Evolutionary conservation across 2,329 filamentous ascomycete species (phyloP).

Genomic region (Coniochaeta sp.): DNA sequence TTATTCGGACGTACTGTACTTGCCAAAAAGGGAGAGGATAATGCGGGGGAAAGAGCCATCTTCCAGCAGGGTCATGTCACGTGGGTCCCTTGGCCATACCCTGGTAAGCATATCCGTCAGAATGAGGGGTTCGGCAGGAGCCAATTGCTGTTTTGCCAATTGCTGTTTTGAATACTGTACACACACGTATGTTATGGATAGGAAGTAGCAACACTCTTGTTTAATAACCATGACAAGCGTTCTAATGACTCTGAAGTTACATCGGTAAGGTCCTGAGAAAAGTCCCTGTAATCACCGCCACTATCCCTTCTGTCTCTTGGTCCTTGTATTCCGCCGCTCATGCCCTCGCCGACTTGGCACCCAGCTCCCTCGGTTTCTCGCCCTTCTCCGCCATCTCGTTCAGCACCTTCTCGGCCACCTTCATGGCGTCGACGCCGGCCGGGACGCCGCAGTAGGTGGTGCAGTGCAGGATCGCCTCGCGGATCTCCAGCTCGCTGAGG

Average conservation of each 20-base stretch:
- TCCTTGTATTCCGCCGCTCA: not conserved
- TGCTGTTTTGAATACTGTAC: too few relatives aligned
- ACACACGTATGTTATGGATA: too few relatives aligned
- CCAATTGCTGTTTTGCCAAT: too few relatives aligned
- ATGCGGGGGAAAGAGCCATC: not conserved
- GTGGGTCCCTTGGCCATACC: not conserved
- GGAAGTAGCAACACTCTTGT: too few relatives aligned
- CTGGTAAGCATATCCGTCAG: not conserved
- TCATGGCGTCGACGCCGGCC: slow-evolving; percentile 32
- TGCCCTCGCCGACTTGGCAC: slow-evolving; percentile 12
- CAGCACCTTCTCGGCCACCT: slow-evolving; percentile 21
- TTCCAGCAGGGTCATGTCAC: not conserved
- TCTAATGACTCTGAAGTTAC: too few relatives aligned
- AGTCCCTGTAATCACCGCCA: too few relatives aligned
- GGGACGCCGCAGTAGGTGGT: slow-evolving; percentile 36
- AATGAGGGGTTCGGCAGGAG: too few relatives aligned
- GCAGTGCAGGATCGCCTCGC: slow-evolving; percentile 46
- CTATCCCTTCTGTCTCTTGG: not conserved
- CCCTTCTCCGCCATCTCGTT: slow-evolving; percentile 23
- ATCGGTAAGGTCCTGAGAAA: too few relatives aligned
- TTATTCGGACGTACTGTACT: too few relatives aligned
- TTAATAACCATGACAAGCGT: too few relatives aligned
- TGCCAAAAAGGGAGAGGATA: too few relatives aligned
- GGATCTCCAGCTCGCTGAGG: slow-evolving; percentile 52
- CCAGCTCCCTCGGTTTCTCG: slow-evolving; percentile 18